These are phyloP conservation scores for Rubia peregrina DNA, from an alignment of 305 asterid species.

Conservation along the genomic window DNA sequence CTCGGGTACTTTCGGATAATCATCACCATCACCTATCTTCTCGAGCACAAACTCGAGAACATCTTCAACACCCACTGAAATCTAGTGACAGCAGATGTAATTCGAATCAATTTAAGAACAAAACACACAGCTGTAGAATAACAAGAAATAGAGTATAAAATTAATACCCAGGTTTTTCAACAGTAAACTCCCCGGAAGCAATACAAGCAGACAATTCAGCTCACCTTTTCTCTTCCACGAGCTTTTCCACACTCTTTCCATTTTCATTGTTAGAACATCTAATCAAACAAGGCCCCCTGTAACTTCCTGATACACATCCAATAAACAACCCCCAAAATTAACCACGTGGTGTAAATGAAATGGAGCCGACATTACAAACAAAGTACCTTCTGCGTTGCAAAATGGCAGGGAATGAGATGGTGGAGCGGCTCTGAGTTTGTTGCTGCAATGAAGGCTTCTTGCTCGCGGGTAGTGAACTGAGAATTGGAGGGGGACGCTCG, in stretches of 20 bases:
- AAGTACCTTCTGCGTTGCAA: slow-evolving; percentile 36
- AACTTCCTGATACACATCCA: slow-evolving; percentile 13
- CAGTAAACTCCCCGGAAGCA: slow-evolving; percentile 81
- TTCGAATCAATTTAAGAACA: slow-evolving; percentile 9
- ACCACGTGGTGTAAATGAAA: background rate
- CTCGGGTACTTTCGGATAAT: slow-evolving; percentile 62
- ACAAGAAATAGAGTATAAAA: background rate
- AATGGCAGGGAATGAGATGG: slow-evolving; percentile 5
- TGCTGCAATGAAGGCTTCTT: slow-evolving; percentile 13
- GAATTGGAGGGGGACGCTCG: slow-evolving; percentile 44
- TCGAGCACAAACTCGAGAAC: slow-evolving; percentile 48
- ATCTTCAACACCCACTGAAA: slow-evolving; percentile 54
- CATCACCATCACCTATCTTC: slow-evolving; percentile 37
- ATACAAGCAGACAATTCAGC: slow-evolving; percentile 86
- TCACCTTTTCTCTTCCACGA: slow-evolving; percentile 54
- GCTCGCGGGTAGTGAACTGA: slow-evolving; percentile 33
- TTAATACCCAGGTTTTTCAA: slow-evolving; percentile 54
- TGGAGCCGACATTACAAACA: background rate
- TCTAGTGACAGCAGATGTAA: slow-evolving; percentile 31
- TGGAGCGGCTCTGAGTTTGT: slow-evolving; percentile 24
- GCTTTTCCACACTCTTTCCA: slow-evolving; percentile 52
- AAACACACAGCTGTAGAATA: background rate
- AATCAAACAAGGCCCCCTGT: slow-evolving; percentile 13
- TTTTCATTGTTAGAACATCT: slow-evolving; percentile 26
- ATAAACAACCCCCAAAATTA: slow-evolving; percentile 3